Percentiles rank a stretch among this genome's conserved stretches.
Evolutionary conservation across 768 basidiomycete species (phyloP).

Genomic region (Pholiota conissans): DNA sequence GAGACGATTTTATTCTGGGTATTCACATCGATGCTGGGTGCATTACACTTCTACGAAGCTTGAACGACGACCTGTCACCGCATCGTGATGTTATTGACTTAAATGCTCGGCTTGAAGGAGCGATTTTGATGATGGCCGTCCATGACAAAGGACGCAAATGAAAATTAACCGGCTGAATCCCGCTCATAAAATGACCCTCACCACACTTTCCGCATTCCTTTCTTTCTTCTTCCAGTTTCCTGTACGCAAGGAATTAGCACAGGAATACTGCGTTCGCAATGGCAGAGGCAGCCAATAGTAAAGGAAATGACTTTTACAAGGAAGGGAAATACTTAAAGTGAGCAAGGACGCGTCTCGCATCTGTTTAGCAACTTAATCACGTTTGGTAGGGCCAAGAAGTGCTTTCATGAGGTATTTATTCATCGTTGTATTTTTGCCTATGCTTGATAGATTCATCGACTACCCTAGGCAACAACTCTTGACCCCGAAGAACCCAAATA

Average conservation of each 20-base stretch:
- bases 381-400: neutral
- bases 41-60: too few species aligned
- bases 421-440: too few species aligned
- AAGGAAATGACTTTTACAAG: constrained; percentile 5
- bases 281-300: constrained; percentile 3
- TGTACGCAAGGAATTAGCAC: neutral
- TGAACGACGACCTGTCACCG: too few species aligned
- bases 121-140: too few species aligned
- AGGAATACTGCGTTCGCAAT: neutral
- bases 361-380: neutral
- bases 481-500: constrained; percentile 19
- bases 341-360: neutral
- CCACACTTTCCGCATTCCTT: neutral
- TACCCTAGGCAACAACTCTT: constrained; percentile 13
- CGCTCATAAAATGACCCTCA: neutral
- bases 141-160: too few species aligned
- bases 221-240: neutral
- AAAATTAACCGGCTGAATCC: too few species aligned
- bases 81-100: too few species aligned
- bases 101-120: too few species aligned
- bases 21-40: too few species aligned
- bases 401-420: neutral
- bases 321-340: constrained; percentile 6
- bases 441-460: neutral
- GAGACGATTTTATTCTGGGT: too few species aligned